Evolutionary conservation across 176 grass and related monocot species (phyloP).

Genomic region (Metroxylon sagu): DNA sequence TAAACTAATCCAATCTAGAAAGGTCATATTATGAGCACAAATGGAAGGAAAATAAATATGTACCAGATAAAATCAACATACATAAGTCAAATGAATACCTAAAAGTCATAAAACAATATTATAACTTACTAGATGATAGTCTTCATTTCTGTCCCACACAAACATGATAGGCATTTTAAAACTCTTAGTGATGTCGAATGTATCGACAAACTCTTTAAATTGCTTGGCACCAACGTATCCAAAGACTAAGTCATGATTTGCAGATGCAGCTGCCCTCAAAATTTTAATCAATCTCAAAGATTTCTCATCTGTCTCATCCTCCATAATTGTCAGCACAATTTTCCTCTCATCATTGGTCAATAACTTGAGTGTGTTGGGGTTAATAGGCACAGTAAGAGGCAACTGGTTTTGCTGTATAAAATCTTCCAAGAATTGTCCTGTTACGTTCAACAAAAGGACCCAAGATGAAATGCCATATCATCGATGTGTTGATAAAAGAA

Average conservation of each 20-base stretch:
- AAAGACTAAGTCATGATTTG: slow-evolving; percentile 88
- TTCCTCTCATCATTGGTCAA: slow-evolving; percentile 71
- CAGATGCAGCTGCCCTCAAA: slow-evolving; percentile 81
- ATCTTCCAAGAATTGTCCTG: slow-evolving; percentile 85
- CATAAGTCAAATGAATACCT: too few species aligned
- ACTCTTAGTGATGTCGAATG: slow-evolving; percentile 76
- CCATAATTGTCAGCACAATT: slow-evolving; percentile 79
- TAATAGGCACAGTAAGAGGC: slow-evolving; percentile 78
- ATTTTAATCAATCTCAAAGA: slow-evolving; percentile 59
- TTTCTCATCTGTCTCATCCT: slow-evolving; percentile 65
- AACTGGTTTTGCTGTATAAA: slow-evolving; percentile 76
- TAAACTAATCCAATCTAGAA: too few species aligned
- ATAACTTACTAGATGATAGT: slow-evolving; percentile 63
- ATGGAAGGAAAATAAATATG: too few species aligned
- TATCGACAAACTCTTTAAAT: slow-evolving; percentile 79
- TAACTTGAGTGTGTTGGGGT: slow-evolving; percentile 80
- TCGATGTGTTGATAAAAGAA: neutral
- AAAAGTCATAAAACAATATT: too few species aligned
- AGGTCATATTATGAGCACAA: too few species aligned
- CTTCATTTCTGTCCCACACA: slow-evolving; percentile 90
- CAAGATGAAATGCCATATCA: neutral
- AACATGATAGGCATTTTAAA: slow-evolving; percentile 71
- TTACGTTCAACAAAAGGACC: slow-evolving; percentile 4
- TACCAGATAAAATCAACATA: too few species aligned
- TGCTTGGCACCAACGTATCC: slow-evolving; percentile 84